phyloP scores from a whole-genome alignment of 495 filamentous ascomycete genomes.

The Amniculicola lignicola region DNA sequence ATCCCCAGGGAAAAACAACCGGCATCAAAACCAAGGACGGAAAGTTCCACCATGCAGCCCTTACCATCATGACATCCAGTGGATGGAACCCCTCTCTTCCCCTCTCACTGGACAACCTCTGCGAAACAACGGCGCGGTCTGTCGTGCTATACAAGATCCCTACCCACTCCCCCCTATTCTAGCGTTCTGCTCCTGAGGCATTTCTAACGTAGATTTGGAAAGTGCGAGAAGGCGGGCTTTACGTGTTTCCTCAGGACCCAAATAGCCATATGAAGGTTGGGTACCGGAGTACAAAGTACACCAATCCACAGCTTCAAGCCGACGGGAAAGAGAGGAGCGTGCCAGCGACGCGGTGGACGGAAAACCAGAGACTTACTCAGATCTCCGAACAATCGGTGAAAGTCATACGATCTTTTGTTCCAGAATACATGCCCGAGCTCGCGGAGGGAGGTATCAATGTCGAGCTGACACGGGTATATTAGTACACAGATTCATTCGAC shows the following conservation, averaged over 20 bases:
- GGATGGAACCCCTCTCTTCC: not conserved
- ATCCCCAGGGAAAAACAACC: not conserved
- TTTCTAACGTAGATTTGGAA: not conserved
- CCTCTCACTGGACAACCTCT: not conserved
- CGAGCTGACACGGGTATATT: not conserved
- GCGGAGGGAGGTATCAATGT: not conserved
- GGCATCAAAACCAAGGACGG: conserved; percentile 3
- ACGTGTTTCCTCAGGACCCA: not conserved
- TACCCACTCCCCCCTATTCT: not conserved
- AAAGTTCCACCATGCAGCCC: not conserved
- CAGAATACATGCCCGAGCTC: not conserved
- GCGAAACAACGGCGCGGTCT: not conserved
- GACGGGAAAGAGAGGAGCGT: not conserved
- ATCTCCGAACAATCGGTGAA: not conserved
- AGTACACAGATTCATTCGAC: conserved; percentile 2
- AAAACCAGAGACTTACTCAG: not conserved
- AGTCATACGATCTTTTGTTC: not conserved
- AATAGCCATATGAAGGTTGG: conserved; percentile 1
- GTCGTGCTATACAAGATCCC: not conserved
- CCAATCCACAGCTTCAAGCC: not conserved
- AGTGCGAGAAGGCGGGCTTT: not conserved
- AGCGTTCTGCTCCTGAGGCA: not conserved
- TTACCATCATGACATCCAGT: not conserved
- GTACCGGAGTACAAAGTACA: conserved; percentile 7
- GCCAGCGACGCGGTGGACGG: not conserved